phyloP scores from a whole-genome alignment of 2,329 filamentous ascomycete genomes.

The Trichophyton rubrum region DNA sequence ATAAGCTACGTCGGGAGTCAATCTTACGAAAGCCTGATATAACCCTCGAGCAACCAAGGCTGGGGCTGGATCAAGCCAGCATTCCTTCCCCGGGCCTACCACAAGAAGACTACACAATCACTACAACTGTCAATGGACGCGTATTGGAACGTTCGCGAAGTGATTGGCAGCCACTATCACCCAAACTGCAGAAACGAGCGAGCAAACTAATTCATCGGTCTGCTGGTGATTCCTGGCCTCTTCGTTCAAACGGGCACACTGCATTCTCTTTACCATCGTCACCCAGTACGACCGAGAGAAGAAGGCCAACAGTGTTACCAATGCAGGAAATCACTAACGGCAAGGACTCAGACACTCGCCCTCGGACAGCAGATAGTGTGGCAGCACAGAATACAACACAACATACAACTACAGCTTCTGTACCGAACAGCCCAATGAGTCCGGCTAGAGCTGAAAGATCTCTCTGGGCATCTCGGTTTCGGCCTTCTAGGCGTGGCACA shows the following conservation, averaged over 20 bases:
- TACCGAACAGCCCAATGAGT: background rate
- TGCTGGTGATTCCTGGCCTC: slow-evolving; percentile 17
- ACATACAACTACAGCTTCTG: background rate
- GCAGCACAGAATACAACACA: background rate
- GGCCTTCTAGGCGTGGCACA: slow-evolving; percentile 4
- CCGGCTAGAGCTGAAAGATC: slow-evolving; percentile 2
- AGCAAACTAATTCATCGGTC: slow-evolving; percentile 18
- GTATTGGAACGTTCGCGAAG: background rate
- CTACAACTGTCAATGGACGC: slow-evolving; percentile 9
- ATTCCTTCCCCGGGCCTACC: background rate
- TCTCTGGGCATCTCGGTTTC: slow-evolving; percentile 11
- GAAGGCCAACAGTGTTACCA: background rate
- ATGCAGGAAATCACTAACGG: background rate
- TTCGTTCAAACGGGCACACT: slow-evolving; percentile 9
- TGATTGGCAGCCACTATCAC: slow-evolving; percentile 9
- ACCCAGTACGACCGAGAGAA: background rate
- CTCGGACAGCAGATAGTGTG: slow-evolving; percentile 14
- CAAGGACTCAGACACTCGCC: slow-evolving; percentile 2
- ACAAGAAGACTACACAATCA: slow-evolving; percentile 7
- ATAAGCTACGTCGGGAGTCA: slow-evolving; percentile 18
- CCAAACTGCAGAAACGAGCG: slow-evolving; percentile 19
- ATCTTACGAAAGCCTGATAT: slow-evolving; percentile 50
- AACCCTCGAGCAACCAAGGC: slow-evolving; percentile 45
- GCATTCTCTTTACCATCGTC: slow-evolving; percentile 2
- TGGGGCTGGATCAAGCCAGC: slow-evolving; percentile 30